Base-by-base conservation (phyloP, 257 asterid genomes). In the Solanum chaucha region DNA sequence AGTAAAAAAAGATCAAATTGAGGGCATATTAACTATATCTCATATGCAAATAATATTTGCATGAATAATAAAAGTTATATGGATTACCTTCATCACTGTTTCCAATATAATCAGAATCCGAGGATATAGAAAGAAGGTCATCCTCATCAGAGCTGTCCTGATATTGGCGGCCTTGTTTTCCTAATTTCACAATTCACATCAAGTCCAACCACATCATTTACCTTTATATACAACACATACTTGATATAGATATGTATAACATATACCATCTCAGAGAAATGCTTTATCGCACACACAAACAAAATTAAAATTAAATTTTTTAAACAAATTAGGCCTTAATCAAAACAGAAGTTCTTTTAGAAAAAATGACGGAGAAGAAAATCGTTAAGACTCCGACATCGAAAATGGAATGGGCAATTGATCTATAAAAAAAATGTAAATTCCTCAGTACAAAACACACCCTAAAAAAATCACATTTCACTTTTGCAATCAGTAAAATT, bases 91-190 rank as follows among this genome's bases (percentile, higher is more conserved):
- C 85, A 41, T 83, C 89, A 61, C 9, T 55, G 59, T 35, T 38
- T 70, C 14, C 85, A 19, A 10, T 13, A 51, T 51, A 71, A 80
- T 82, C 88, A 20, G 88, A 70, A 81, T 88, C 88, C 24, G 70
- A 88, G 84, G 88, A 55, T 4, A 30, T 86, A 13, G 35, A 48
- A 46, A 12, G 48, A 68, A 22, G 9, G 65, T 5, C 73, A 84
- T 86, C 90, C 24, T 86, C 88, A 58, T 82, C 87, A 34, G 88
- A 88, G 73, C 32, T 55, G 71, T 48, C 87, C 36, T 32, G 84
- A 34, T 13, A 20, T 28, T 34, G 90, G 73, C 48, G 8, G 84
- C 64, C 32, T 40, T 26, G 38, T 24, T 75, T 72, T 28, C 81
- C 86, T 75, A 74, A 36, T 44, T 61, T 68, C 84, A 74, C 74